Conservation (phyloP, 2,329 filamentous ascomycete species). For the Penicillium decumbens region DNA sequence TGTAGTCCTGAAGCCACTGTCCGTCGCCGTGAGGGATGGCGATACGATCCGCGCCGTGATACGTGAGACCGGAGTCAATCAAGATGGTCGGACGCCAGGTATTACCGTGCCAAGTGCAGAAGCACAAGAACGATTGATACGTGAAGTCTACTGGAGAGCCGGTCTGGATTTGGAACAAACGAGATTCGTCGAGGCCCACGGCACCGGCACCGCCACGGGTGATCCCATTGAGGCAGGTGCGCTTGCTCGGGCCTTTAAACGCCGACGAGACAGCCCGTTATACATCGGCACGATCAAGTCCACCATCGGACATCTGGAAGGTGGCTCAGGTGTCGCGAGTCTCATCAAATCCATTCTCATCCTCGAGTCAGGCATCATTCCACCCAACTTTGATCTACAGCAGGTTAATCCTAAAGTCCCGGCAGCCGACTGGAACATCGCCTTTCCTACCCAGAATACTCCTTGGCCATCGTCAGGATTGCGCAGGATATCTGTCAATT, state of each 20-base stretch:
- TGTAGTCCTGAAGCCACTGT: conserved; percentile 31
- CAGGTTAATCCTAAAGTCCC: conserved; percentile 37
- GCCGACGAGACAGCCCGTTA: conserved; percentile 18
- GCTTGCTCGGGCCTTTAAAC: conserved; percentile 26
- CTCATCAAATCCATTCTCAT: conserved; percentile 43
- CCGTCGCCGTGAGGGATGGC: conserved; percentile 30
- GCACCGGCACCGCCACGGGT: conserved; percentile 33
- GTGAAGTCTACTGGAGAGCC: conserved; percentile 29
- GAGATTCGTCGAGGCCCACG: conserved; percentile 29
- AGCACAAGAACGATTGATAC: conserved; percentile 35
- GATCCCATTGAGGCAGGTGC: conserved; percentile 33
- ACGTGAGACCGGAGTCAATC: conserved; percentile 26
- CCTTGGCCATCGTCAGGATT: conserved; percentile 27
- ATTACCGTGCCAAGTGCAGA: conserved; percentile 43
- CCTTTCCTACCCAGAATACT: conserved; percentile 20
- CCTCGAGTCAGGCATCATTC: conserved; percentile 44
- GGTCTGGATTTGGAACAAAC: conserved; percentile 24
- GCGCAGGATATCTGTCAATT: conserved; percentile 31
- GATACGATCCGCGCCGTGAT: conserved; percentile 36
- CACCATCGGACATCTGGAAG: conserved; percentile 29
- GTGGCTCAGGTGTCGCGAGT: conserved; percentile 26
- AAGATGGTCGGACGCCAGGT: conserved; percentile 38
- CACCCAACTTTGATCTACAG: conserved; percentile 43
- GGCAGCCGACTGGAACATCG: conserved; percentile 32
- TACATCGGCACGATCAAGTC: conserved; percentile 27